phyloP scores from a whole-genome alignment of 805 yeast genomes.

The Candida coquimbonensis region DNA sequence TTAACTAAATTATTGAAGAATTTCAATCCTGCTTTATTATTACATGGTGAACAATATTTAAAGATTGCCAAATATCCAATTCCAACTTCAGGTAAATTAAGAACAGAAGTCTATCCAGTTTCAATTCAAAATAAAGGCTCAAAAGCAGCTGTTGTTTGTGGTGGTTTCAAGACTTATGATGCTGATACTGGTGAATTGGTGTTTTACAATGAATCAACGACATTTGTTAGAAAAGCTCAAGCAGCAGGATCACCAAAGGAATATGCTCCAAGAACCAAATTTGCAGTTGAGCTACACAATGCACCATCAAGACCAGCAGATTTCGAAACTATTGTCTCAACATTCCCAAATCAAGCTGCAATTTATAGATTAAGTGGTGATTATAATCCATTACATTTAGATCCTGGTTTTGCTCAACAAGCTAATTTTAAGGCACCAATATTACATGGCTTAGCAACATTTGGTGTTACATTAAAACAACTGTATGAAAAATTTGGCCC shows the following conservation, averaged over 20 bases:
- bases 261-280: conserved; percentile 42
- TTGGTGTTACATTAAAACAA: conserved; percentile 75
- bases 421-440: conserved; percentile 85
- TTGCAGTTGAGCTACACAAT: conserved; percentile 55
- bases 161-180: conserved; percentile 66
- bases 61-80: conserved; percentile 70
- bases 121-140: conserved; percentile 79
- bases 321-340: conserved; percentile 49
- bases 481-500: conserved; percentile 75
- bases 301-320: conserved; percentile 66
- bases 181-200: conserved; percentile 58
- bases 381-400: conserved; percentile 91
- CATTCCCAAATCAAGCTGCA: conserved; percentile 73
- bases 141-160: conserved; percentile 71
- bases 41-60: conserved; percentile 94
- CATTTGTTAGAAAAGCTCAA: conserved; percentile 69
- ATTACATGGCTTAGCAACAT: conserved; percentile 84
- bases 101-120: conserved; percentile 59
- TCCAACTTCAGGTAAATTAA: conserved; percentile 60
- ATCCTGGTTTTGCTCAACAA: conserved; percentile 81
- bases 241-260: conserved; percentile 36
- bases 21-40: conserved; percentile 81
- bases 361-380: conserved; percentile 90
- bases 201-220: conserved; percentile 77
- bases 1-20: conserved; percentile 60